These are phyloP conservation scores for Scedosporium minutisporum DNA, from an alignment of 2,329 filamentous ascomycete species.

Conservation along the genomic window DNA sequence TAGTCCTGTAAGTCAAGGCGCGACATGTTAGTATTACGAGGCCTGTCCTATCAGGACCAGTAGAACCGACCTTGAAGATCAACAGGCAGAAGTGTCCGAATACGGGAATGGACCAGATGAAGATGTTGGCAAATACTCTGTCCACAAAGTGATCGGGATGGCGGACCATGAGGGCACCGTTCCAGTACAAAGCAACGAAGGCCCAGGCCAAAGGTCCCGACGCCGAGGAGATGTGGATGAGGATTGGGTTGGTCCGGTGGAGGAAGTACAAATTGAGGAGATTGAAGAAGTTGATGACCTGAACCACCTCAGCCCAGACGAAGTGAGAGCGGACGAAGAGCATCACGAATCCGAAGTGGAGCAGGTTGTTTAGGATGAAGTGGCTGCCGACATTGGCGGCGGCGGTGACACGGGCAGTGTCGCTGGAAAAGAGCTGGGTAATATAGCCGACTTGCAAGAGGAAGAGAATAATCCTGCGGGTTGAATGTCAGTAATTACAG, in stretches of 20 bases:
- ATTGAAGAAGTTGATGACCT: conserved; percentile 76
- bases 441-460: conserved; percentile 69
- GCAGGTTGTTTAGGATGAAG: conserved; percentile 78
- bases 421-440: conserved; percentile 62
- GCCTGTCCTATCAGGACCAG: background rate
- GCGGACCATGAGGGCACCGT: conserved; percentile 73
- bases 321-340: conserved; percentile 72
- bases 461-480: conserved; percentile 57
- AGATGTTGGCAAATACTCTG: conserved; percentile 76
- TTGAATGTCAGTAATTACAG: background rate
- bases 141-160: conserved; percentile 56
- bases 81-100: conserved; percentile 71
- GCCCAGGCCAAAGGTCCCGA: conserved; percentile 76
- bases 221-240: conserved; percentile 68
- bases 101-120: conserved; percentile 73
- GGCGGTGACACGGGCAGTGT: conserved; percentile 54
- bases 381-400: conserved; percentile 73
- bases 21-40: background rate
- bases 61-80: conserved; percentile 52
- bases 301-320: conserved; percentile 63
- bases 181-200: conserved; percentile 81
- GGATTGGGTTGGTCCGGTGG: conserved; percentile 59
- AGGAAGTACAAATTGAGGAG: conserved; percentile 71
- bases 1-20: conserved; percentile 41
- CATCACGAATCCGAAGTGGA: conserved; percentile 73